A percentile compares a stretch with the other conserved stretches of the same genome.
Evolutionary conservation across 2,329 filamentous ascomycete species (phyloP).

Genomic region (Aspergillus amoenus): DNA sequence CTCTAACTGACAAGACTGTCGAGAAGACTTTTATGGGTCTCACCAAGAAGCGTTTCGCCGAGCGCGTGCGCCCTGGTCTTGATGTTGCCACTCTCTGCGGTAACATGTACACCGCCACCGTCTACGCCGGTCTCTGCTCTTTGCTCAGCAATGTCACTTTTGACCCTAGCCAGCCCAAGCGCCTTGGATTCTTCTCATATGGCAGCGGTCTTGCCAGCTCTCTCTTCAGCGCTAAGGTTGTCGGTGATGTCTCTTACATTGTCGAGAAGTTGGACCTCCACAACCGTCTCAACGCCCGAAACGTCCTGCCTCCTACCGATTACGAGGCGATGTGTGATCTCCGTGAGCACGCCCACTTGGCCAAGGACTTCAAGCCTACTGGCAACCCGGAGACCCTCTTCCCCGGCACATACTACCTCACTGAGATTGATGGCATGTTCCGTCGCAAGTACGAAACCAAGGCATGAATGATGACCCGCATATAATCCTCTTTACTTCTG

Average conservation of each 20-base stretch:
- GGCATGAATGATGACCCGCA: slow-evolving; percentile 51
- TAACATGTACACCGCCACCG: slow-evolving; percentile 64
- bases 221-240: slow-evolving; percentile 65
- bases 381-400: slow-evolving; percentile 67
- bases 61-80: slow-evolving; percentile 71
- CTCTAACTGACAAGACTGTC: slow-evolving; percentile 74
- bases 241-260: slow-evolving; percentile 68
- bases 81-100: slow-evolving; percentile 74
- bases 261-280: slow-evolving; percentile 68
- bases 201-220: slow-evolving; percentile 75
- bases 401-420: slow-evolving; percentile 73
- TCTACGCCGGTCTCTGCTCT: slow-evolving; percentile 57
- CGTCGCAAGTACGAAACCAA: slow-evolving; percentile 75
- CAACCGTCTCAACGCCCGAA: slow-evolving; percentile 64
- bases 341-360: slow-evolving; percentile 77
- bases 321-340: slow-evolving; percentile 81
- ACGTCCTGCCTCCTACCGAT: slow-evolving; percentile 65
- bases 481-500: slow-evolving; percentile 18
- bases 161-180: slow-evolving; percentile 67
- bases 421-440: slow-evolving; percentile 82
- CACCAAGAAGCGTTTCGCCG: slow-evolving; percentile 79
- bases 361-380: slow-evolving; percentile 73
- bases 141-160: slow-evolving; percentile 65
- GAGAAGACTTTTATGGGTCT: slow-evolving; percentile 85
- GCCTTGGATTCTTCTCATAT: slow-evolving; percentile 75